Evolutionary conservation across 2,329 filamentous ascomycete genomes (phyloP), one percentile per base, ranked within the genome.

Genomic region (Arachnopeziza araneosa): DNA sequence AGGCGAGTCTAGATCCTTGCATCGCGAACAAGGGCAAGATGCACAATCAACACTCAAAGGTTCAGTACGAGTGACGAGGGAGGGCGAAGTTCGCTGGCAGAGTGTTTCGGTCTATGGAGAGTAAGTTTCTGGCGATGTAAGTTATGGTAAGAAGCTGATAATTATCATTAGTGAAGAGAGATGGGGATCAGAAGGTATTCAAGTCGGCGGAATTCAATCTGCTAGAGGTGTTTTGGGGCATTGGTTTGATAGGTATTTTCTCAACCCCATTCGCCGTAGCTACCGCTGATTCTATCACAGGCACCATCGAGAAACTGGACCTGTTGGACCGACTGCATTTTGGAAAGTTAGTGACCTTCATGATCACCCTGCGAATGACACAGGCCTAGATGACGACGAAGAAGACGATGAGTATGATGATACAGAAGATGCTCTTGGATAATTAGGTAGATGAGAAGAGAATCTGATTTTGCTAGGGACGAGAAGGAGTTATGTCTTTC

Each of bases 101-200:
- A 87, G 84, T 0, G 83, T 84, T 57, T 88, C 84, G 1, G 79
- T 91, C 14, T 84, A 83, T 64, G 75, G 78, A 61, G 79, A 75
- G 77, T 77, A 72, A 64, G 74, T 63, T 58, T 17, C 24, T 23
- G 9, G 54, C 17, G 17, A 44, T 19, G 2, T 4, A 8, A 3
- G 7, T 21, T 22, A 26, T 54, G 22, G 9, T 52, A 5, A 9
- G 22, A 36, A 24, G 49, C 56, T 59, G 19, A 60, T n/a, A 30
- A 71, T 19, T 59, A 55, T 17, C 24, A 75, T 80, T 65, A 85
- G 87, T 54, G 80, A 89, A 64, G 85, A 89, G 68, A 78, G 88
- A 23, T 93, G 89, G 90, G 81, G 83, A n/a, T 89, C 85, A 68
- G 90, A 93, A 74, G 83, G 87, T 9, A 78, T 93, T 6, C 90